Base-by-base conservation (phyloP, 306 rosid genomes). In the Mimosa bimucronata region DNA sequence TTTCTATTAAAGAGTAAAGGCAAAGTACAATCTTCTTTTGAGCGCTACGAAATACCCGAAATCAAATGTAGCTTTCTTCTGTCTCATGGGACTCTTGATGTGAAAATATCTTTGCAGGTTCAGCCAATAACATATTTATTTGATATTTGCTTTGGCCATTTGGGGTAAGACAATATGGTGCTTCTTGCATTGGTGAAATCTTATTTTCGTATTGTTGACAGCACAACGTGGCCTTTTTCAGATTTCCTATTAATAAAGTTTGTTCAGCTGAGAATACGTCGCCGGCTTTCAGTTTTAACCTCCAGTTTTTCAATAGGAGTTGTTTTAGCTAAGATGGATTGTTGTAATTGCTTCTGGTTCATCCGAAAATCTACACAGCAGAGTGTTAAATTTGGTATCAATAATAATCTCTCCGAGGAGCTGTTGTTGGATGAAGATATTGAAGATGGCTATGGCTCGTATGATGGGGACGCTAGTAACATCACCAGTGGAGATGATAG, bases 291-390 rank as follows among this genome's bases (percentile, higher is more conserved):
- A 71, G 86, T 61, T 83, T 61, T 75, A 61, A 84, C 85, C 70
- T 77, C 80, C 86, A 70, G 66, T 93, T 52, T 52, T 76, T 90
- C 76, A 62, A 66, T 5, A 91, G 86, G 94, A 81, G 86, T 76
- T 58, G 53, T 79, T 74, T 23, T 87, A 75, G 82, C 86, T 18
- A 3, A 83, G 64, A 93, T 96, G 91, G 96, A 85, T 57, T 93
- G 94, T 80, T 96, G 94, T 76, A 84, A 84, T 85, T 96, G 99
- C 89, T 93, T 96, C n/a, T 94, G 97, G 50, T 93, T 93, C 76
- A 78, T 81, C 19, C 79, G 89, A 77, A 89, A 68, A 72, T 81
- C 71, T 28, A 89, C 85, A 75, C 81, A 70, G 26, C 45, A 80
- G 75, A 73, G 26, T 6, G 11, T 9, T 7, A 83, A 53, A 74